Conservation (phyloP, 768 basidiomycete genomes). For the Dentipellis sp. region DNA sequence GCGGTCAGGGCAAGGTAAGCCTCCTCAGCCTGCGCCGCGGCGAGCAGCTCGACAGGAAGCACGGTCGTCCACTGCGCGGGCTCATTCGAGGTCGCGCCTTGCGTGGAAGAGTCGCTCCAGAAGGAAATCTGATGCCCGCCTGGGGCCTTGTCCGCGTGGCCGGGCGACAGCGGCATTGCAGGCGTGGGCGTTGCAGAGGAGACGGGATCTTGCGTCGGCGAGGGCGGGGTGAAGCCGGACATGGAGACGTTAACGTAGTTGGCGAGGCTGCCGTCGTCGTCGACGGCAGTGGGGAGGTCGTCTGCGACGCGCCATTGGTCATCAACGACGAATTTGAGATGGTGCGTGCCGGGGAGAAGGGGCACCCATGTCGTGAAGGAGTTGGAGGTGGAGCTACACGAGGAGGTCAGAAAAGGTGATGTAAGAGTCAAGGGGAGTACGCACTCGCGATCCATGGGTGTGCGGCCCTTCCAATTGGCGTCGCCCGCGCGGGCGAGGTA, state of each 20-base stretch:
- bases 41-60: slow-evolving; percentile 69
- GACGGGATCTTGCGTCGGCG: slow-evolving; percentile 23
- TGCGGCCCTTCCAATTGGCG: slow-evolving; percentile 66
- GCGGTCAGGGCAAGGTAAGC: slow-evolving; percentile 39
- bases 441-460: slow-evolving; percentile 55
- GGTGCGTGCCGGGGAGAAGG: slow-evolving; percentile 85
- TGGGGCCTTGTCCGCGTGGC: background rate
- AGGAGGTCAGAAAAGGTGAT: slow-evolving; percentile 12
- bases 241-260: slow-evolving; percentile 79
- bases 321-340: slow-evolving; percentile 92
- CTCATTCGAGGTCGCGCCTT: background rate
- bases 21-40: slow-evolving; percentile 82
- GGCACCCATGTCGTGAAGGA: slow-evolving; percentile 32
- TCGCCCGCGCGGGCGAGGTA: slow-evolving; percentile 66
- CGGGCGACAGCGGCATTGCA: slow-evolving; percentile 5
- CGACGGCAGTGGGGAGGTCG: slow-evolving; percentile 80
- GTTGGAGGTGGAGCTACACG: slow-evolving; percentile 22
- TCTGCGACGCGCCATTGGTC: slow-evolving; percentile 74
- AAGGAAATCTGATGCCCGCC: slow-evolving; percentile 26
- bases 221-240: slow-evolving; percentile 8
- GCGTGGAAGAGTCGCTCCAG: slow-evolving; percentile 21
- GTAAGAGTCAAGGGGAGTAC: slow-evolving; percentile 20
- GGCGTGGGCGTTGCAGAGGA: slow-evolving; percentile 22
- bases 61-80: slow-evolving; percentile 59
- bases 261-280: slow-evolving; percentile 88